phyloP scores from a whole-genome alignment of 495 filamentous ascomycete species.

The Penicillium dipodomyicola region DNA sequence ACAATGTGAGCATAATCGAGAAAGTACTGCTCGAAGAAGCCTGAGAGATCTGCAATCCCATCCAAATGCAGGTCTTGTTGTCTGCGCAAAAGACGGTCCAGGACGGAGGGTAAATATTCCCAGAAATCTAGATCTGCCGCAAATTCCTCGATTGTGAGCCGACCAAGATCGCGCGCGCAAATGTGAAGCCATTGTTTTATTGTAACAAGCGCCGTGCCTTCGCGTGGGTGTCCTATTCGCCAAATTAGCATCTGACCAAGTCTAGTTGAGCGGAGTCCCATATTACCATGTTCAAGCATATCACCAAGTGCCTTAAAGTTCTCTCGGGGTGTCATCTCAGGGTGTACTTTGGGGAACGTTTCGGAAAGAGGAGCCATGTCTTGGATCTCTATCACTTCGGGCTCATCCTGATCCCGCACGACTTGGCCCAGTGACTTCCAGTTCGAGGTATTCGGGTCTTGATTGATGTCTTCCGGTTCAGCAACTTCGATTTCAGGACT shows the following conservation, averaged over 20 bases:
- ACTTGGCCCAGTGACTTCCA: slow-evolving; percentile 45
- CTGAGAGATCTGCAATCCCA: slow-evolving; percentile 25
- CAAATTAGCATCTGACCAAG: slow-evolving; percentile 8
- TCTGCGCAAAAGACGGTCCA: slow-evolving; percentile 46
- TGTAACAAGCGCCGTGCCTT: slow-evolving; percentile 24
- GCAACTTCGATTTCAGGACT: slow-evolving; percentile 57
- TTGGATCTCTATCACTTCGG: slow-evolving; percentile 39
- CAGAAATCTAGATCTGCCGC: slow-evolving; percentile 50
- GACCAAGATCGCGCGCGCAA: slow-evolving; percentile 29
- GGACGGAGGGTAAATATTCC: slow-evolving; percentile 47
- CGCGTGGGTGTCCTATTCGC: slow-evolving; percentile 30
- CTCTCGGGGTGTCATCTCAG: slow-evolving; percentile 31
- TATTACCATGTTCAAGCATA: slow-evolving; percentile 47
- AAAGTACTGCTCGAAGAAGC: slow-evolving; percentile 38
- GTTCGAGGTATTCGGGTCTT: slow-evolving; percentile 43
- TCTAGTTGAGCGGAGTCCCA: neutral
- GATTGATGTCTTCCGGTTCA: slow-evolving; percentile 55
- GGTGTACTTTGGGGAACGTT: slow-evolving; percentile 35
- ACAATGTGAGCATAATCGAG: slow-evolving; percentile 35
- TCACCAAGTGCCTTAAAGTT: slow-evolving; percentile 37
- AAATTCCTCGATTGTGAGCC: slow-evolving; percentile 29
- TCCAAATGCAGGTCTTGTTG: slow-evolving; percentile 31
- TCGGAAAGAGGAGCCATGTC: slow-evolving; percentile 32
- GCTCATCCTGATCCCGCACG: slow-evolving; percentile 27
- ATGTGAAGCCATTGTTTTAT: slow-evolving; percentile 40